Evolutionary conservation across 768 basidiomycete genomes (phyloP), one percentile per base, ranked within the genome.

Genomic region (Boletus huronensis): DNA sequence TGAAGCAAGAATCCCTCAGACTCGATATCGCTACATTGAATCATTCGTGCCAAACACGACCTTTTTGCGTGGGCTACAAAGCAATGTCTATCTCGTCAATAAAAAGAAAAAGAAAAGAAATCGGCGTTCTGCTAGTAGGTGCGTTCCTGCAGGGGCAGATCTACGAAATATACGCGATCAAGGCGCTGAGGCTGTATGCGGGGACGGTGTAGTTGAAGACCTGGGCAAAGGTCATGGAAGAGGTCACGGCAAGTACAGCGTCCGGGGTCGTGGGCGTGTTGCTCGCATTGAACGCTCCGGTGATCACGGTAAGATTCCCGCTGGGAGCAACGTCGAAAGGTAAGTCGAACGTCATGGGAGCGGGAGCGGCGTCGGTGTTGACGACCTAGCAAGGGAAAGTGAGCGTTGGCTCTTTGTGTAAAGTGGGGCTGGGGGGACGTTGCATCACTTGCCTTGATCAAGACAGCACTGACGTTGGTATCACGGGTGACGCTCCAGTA

Each of bases 401-500:
- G 9, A 14, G 3, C 5, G 9, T 25, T 42, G 2, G 25, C 23
- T 25, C 23, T 25, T 9, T 35, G 28, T 31, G 19, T 28, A n/a
- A 9, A 9, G 23, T 25, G 23, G 23, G n/a, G 5, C 3, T 9
- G 7, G 38, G 16, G 14, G 35, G 0, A 9, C 2, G 23, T 11
- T 17, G 19, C 29, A 25, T 40, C 13, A 45, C 51, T 5, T 41
- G 77, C 84, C 78, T 88, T 87, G 70, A 86, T 79, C 54, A 80
- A 79, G 44, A 85, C 60, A 5, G 74, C 63, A 0, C 64, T 61
- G 32, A 55, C 41, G 1, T 48, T 48, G 10, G 11, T 34, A 11
- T 62, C 65, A 3, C 57, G 65, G 6, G 72, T 72, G 54, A 85
- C 79, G 58, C 82, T 84, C 85, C 85, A 87, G 69, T 80, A 80